Evolutionary conservation across 2,329 filamentous ascomycete genomes (phyloP).

Genomic region (Colletotrichum australisinense): DNA sequence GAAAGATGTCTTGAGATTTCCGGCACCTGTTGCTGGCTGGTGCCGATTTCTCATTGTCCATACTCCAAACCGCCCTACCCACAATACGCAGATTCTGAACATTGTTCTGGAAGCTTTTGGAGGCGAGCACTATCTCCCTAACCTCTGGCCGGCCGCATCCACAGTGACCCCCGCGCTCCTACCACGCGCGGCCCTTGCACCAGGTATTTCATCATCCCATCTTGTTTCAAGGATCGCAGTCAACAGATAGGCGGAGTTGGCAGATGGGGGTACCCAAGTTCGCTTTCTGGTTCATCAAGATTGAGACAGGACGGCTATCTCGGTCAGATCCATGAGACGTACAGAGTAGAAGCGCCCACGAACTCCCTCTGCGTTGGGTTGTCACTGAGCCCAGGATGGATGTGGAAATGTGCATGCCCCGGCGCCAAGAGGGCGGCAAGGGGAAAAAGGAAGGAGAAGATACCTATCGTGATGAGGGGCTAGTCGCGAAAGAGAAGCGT

Average conservation of each 20-base stretch:
- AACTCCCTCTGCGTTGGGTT: not conserved
- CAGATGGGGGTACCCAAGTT: not conserved
- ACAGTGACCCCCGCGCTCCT: slow-evolving; percentile 6
- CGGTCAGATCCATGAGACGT: not conserved
- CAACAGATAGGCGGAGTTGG: not conserved
- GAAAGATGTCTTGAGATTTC: not conserved
- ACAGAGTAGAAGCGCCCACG: not conserved
- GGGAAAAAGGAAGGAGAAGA: not conserved
- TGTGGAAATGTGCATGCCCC: not conserved
- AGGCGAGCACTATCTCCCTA: slow-evolving; percentile 14
- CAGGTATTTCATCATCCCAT: slow-evolving; percentile 17
- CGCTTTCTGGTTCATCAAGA: not conserved
- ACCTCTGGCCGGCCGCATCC: slow-evolving; percentile 2
- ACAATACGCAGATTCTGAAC: not conserved
- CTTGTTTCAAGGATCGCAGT: slow-evolving; percentile 26
- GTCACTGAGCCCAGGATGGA: not conserved
- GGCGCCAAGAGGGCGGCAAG: slow-evolving; percentile 15
- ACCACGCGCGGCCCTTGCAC: not conserved
- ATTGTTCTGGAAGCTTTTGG: slow-evolving; percentile 14
- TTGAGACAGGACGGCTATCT: slow-evolving; percentile 8
- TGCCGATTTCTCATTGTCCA: not conserved
- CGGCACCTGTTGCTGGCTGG: not conserved
- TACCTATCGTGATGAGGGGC: not conserved
- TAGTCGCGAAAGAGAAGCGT: not conserved
- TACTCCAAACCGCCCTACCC: no score